Percentiles rank a stretch among this genome's conserved stretches.
phyloP scores from a whole-genome alignment of 148 eudicot genomes.

The Polygonum maritimum region DNA sequence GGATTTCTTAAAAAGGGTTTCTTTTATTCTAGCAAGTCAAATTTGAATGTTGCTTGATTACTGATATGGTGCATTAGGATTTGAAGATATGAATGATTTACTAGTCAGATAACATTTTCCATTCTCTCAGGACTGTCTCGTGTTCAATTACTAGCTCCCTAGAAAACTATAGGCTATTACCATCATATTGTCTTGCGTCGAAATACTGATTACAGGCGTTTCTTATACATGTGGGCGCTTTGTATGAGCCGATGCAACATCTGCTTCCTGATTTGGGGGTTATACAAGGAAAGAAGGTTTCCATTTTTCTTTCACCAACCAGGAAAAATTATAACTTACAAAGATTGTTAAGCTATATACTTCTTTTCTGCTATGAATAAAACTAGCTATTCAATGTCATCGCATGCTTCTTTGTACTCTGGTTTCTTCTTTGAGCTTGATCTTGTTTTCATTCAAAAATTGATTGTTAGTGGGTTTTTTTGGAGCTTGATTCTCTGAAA shows the following conservation, averaged over 20 bases:
- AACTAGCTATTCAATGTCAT: not conserved
- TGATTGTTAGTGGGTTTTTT: not conserved
- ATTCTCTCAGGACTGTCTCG: no score
- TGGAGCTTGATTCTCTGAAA: not conserved
- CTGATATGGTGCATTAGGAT: no score
- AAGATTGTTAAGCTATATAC: not conserved
- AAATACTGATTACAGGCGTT: slow-evolving; percentile 26
- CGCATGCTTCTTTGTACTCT: not conserved
- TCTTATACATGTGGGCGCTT: slow-evolving; percentile 9
- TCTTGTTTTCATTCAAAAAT: not conserved
- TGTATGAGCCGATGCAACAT: slow-evolving; percentile 24
- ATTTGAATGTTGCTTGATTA: no score
- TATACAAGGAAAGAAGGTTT: not conserved
- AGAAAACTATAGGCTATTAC: not conserved
- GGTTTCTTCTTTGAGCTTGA: not conserved
- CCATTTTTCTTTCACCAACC: not conserved
- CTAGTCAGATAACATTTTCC: not conserved
- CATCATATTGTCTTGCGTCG: slow-evolving; percentile 14
- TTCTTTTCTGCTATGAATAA: not conserved
- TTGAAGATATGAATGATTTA: no score
- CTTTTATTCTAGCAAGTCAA: not conserved
- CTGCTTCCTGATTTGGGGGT: slow-evolving; percentile 5
- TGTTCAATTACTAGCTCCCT: not conserved
- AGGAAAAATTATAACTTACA: not conserved
- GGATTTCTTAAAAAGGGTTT: not conserved